Conservation (phyloP, 169 alveolate genomes). For the Cryptosporidium canis region DNA sequence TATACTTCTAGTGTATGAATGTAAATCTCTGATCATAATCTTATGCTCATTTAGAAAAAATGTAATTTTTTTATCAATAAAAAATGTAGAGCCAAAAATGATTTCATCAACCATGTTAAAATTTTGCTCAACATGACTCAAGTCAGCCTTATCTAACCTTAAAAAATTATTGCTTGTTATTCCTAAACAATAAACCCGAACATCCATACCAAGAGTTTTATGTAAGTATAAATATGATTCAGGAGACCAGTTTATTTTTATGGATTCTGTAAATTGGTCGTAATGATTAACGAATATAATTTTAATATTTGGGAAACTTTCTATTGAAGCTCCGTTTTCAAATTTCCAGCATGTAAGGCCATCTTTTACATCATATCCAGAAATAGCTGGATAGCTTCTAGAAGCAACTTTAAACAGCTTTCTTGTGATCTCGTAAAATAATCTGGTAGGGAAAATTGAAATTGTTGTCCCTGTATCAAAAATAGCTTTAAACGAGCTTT, state of each 20-base stretch:
- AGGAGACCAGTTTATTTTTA: constrained; percentile 29
- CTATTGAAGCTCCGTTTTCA: background rate
- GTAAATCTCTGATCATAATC: background rate
- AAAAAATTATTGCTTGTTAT: constrained; percentile 28
- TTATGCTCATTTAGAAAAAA: constrained; percentile 13
- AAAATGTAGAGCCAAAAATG: constrained; percentile 50
- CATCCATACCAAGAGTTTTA: constrained; percentile 2
- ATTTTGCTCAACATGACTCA: background rate
- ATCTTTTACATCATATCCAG: constrained; percentile 20
- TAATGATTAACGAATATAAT: background rate
- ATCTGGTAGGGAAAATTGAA: constrained; percentile 31
- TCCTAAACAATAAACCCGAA: constrained; percentile 39
- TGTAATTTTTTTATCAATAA: constrained; percentile 52
- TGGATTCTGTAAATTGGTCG: background rate
- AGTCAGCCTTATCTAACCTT: background rate
- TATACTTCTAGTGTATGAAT: background rate
- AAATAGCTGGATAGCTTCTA: constrained; percentile 21
- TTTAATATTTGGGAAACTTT: constrained; percentile 12
- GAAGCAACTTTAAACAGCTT: background rate
- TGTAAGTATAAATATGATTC: constrained; percentile 37
- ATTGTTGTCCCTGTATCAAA: constrained; percentile 66
- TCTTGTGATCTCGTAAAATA: background rate
- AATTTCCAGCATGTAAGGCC: constrained; percentile 57
- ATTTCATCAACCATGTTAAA: background rate
- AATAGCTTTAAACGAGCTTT: constrained; percentile 1